Evolutionary conservation across 257 asterid genomes (phyloP), one percentile per base, ranked within the genome.

Genomic region (Striga asiatica): DNA sequence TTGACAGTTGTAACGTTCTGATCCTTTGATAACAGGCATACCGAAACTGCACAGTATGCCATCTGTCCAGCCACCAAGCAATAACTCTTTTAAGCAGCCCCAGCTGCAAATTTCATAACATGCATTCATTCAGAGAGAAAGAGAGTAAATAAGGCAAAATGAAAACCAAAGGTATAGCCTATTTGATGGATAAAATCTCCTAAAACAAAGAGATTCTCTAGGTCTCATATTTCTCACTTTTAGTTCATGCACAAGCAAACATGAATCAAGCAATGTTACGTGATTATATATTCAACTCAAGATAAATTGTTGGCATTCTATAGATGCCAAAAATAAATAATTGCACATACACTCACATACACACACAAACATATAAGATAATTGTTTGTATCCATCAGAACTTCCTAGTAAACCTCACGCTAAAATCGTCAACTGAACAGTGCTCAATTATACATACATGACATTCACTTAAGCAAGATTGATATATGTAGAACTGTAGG

Each of bases 1-100:
- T 68, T 83, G 96, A 45, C 96, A 83, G 50, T 83, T 87, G 76
- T 87, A 87, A 2, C 79, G 74, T 76, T 87, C 94, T 1, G 85
- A 69, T 1, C 80, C 96, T 54, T 76, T 77, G 42, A 73, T 68
- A 32, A 84, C 78, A 5, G 94, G 94, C 94, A 87, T 87, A 5
- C 94, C 96, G 13, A 87, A 81, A 45, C 96, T 81, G 60, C 94
- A 87, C 43, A 84, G 31, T 37, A 87, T 72, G 29, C 68, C 83
- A 62, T 87, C 89, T 2, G 93, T 87, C 93, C 93, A 84, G 64
- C 82, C 93, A 17, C 85, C 94, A 17, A 74, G 66, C 68, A 84
- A 48, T 39, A 87, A 59, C 29, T 84, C 94, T 60, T 67, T 78
- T 50, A 87, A 78, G 80, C 94, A 84, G 48, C 81, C 96, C 96